A percentile compares a stretch with the other conserved stretches of the same genome.
Conservation (phyloP, 2,329 filamentous ascomycete genomes). For the Paecilomyces fulvus region DNA sequence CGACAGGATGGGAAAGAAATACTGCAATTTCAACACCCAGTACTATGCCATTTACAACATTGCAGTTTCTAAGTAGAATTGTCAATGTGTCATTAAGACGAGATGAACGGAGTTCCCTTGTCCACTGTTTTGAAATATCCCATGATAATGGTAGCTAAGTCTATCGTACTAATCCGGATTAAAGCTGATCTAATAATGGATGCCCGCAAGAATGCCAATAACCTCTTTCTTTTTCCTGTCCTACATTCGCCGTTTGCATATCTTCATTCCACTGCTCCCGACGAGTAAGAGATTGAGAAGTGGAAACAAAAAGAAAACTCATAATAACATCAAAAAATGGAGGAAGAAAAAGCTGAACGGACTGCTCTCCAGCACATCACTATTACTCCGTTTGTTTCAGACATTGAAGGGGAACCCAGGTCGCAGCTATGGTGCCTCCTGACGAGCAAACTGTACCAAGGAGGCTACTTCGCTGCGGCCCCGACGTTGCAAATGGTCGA, state of each 20-base stretch:
- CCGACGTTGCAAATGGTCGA: not conserved
- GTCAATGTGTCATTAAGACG: too few species aligned
- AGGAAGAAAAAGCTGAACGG: not conserved
- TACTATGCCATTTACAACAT: too few species aligned
- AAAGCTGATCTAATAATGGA: not conserved
- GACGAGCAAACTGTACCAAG: not conserved
- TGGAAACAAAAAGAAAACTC: not conserved
- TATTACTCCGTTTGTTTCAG: not conserved
- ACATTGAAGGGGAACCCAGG: not conserved
- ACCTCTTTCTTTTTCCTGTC: not conserved
- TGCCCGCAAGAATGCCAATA: not conserved
- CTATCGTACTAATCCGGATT: not conserved
- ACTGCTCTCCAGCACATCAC: not conserved
- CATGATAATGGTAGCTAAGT: not conserved
- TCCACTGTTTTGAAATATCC: not conserved
- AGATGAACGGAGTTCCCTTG: not conserved
- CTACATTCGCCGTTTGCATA: not conserved
- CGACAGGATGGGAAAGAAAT: too few species aligned
- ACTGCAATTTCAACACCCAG: too few species aligned
- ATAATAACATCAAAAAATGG: not conserved
- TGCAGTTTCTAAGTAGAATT: too few species aligned
- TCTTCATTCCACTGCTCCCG: not conserved
- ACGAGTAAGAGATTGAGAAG: not conserved
- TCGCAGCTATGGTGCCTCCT: not conserved
- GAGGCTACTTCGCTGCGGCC: not conserved